Conservation (phyloP, 345 rosid species). For the Conringia planisiliqua region DNA sequence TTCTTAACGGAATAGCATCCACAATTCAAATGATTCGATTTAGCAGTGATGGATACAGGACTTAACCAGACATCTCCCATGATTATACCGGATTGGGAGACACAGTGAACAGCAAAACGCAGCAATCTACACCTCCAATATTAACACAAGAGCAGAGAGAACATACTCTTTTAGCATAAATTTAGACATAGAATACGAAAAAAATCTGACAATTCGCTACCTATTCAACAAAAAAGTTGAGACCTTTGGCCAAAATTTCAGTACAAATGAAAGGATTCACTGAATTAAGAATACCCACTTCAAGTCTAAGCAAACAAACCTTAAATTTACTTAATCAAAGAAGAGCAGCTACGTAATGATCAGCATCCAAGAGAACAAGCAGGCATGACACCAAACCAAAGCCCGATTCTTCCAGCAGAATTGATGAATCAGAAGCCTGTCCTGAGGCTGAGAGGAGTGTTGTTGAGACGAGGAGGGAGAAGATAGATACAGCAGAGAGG, state of each 20-base stretch:
- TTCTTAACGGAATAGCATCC: not conserved
- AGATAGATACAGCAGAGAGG: not conserved
- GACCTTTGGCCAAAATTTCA: not conserved
- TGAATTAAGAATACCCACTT: not conserved
- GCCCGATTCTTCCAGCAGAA: not conserved
- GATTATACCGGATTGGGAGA: not conserved
- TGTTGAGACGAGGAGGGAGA: not conserved
- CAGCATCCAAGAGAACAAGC: not conserved
- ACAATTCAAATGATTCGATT: conserved; percentile 30
- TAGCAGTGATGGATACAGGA: conserved; percentile 23
- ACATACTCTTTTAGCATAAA: not conserved
- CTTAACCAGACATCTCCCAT: conserved; percentile 36
- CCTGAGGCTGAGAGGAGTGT: no score
- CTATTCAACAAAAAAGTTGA: not conserved
- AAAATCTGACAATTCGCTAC: not conserved
- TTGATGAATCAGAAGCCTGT: not conserved
- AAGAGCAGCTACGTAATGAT: not conserved
- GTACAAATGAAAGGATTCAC: not conserved
- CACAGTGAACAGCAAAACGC: not conserved
- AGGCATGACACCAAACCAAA: not conserved
- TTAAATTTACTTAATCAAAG: not conserved
- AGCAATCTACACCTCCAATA: conserved; percentile 10
- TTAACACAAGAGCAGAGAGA: conserved; percentile 1
- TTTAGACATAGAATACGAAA: not conserved
- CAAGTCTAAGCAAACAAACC: not conserved